phyloP scores from a whole-genome alignment of 805 yeast species.

The Starmerella khaoyaiensis region DNA sequence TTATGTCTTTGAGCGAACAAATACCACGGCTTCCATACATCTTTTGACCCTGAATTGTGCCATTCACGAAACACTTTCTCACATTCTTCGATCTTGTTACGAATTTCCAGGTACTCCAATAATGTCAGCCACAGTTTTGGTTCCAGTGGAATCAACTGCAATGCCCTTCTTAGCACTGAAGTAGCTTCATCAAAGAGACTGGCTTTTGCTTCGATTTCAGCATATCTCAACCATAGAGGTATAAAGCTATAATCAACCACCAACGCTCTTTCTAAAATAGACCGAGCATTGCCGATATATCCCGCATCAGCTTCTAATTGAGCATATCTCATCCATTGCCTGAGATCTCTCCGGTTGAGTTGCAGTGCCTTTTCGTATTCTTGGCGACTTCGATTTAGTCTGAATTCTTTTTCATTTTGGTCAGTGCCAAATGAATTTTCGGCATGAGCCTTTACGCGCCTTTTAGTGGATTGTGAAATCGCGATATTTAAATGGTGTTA shows the following conservation, averaged over 20 bases:
- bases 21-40: conserved; percentile 6
- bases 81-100: conserved; percentile 49
- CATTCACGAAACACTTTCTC: conserved; percentile 62
- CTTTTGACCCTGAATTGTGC: conserved; percentile 33
- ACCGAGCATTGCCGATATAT: conserved; percentile 67
- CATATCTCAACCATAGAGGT: conserved; percentile 76
- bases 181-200: conserved; percentile 79
- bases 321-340: conserved; percentile 90
- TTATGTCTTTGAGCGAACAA: conserved; percentile 5
- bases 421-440: conserved; percentile 32
- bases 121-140: conserved; percentile 82
- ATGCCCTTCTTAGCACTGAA: conserved; percentile 68
- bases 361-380: conserved; percentile 82
- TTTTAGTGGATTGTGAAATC: too few species aligned
- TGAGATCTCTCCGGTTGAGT: conserved; percentile 64
- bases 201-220: conserved; percentile 59
- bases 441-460: too few species aligned
- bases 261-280: conserved; percentile 77
- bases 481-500: too few species aligned
- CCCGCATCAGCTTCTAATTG: conserved; percentile 71
- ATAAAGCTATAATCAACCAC: conserved; percentile 62
- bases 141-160: conserved; percentile 57
- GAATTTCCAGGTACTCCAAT: conserved; percentile 67
- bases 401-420: conserved; percentile 65
- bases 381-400: conserved; percentile 60